phyloP scores from a whole-genome alignment of 73 alveolate species.

The Symbiodinium pilosum region DNA sequence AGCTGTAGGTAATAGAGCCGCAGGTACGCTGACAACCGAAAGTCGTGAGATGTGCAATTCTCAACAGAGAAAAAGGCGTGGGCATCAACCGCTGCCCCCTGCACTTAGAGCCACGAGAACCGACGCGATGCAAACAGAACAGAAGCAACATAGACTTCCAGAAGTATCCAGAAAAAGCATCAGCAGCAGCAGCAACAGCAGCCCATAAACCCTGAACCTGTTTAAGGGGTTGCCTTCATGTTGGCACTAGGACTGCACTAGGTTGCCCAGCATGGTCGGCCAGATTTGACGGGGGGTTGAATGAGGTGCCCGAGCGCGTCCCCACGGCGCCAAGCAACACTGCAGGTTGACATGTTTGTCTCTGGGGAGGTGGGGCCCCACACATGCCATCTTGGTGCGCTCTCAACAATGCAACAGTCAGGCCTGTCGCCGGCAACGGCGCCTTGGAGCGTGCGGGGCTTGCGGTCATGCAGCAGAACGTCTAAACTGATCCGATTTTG shows the following conservation, averaged over 20 bases:
- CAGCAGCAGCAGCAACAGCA: background rate
- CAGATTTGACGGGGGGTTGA: background rate
- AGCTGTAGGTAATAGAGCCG: constrained; percentile 13
- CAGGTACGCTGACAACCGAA: constrained; percentile 17
- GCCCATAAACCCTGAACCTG: constrained; percentile 1
- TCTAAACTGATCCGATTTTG: background rate
- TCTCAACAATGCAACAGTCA: constrained; percentile 16
- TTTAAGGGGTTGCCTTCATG: background rate
- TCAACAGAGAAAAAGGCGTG: background rate
- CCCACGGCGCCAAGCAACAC: background rate
- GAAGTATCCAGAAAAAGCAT: background rate
- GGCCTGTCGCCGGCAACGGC: constrained; percentile 36
- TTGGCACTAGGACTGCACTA: background rate
- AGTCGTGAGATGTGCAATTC: background rate
- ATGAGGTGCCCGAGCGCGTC: background rate
- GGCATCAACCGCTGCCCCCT: background rate
- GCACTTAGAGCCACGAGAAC: constrained; percentile 26
- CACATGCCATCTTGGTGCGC: background rate
- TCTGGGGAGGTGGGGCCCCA: background rate
- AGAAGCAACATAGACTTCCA: background rate
- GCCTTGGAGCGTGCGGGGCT: constrained; percentile 17
- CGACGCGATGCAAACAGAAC: constrained; percentile 6
- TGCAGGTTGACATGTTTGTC: background rate
- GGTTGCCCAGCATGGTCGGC: background rate
- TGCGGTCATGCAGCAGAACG: background rate